Percentiles rank a stretch among this genome's conserved stretches.
Evolutionary conservation across 805 yeast species (phyloP).

Genomic region (Pichia rugopelliculosa): DNA sequence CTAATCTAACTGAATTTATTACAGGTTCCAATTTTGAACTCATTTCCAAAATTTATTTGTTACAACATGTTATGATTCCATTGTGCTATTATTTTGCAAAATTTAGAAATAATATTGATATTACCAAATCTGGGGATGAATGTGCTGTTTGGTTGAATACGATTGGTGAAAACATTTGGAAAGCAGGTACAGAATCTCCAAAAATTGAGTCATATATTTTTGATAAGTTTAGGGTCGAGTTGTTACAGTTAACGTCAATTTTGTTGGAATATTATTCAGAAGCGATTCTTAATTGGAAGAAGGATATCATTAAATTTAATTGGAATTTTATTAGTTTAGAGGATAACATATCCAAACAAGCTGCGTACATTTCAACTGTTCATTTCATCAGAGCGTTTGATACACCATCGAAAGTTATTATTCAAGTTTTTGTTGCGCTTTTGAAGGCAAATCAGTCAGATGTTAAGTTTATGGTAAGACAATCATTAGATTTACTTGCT

Average conservation of each 20-base stretch:
- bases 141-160: slow-evolving; percentile 56
- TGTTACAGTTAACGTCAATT: slow-evolving; percentile 74
- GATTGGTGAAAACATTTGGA: slow-evolving; percentile 68
- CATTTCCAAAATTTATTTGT: slow-evolving; percentile 53
- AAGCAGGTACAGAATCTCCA: slow-evolving; percentile 45
- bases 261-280: slow-evolving; percentile 63
- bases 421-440: slow-evolving; percentile 87
- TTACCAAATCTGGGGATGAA: slow-evolving; percentile 15
- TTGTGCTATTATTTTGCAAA: slow-evolving; percentile 57
- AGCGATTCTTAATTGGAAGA: slow-evolving; percentile 52
- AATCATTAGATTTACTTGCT: slow-evolving; percentile 81
- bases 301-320: slow-evolving; percentile 84
- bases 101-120: slow-evolving; percentile 23
- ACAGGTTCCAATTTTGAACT: slow-evolving; percentile 37
- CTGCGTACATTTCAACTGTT: slow-evolving; percentile 85
- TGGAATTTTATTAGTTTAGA: slow-evolving; percentile 91
- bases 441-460: slow-evolving; percentile 81
- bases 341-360: slow-evolving; percentile 82
- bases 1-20: slow-evolving; percentile 42
- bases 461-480: slow-evolving; percentile 73
- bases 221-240: slow-evolving; percentile 68
- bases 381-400: slow-evolving; percentile 82
- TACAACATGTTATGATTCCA: slow-evolving; percentile 58
- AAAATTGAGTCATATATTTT: slow-evolving; percentile 56
- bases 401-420: slow-evolving; percentile 80